These are phyloP conservation scores for Eremothecium cymbalariae DNA, from an alignment of 1,139 yeast species.

Conservation along the genomic window DNA sequence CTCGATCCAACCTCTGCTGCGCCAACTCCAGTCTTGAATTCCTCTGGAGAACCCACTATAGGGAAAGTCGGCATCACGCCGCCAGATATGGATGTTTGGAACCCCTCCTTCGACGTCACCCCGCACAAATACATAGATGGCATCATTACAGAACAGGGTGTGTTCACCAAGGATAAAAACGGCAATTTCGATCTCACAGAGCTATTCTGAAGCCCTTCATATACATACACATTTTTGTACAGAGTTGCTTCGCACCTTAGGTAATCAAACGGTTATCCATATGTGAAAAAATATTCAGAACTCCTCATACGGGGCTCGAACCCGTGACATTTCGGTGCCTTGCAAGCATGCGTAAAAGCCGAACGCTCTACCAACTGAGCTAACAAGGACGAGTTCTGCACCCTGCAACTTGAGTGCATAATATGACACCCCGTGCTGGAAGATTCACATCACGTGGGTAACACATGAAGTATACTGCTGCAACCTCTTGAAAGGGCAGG, in stretches of 20 bases:
- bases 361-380: constrained; percentile 32
- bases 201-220: too few species aligned
- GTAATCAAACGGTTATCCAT: neutral
- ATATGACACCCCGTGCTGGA: too few species aligned
- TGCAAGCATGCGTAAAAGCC: constrained; percentile 26
- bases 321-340: constrained; percentile 31
- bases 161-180: constrained; percentile 37
- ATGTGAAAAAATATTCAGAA: constrained; percentile 12
- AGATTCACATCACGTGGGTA: too few species aligned
- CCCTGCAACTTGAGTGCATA: too few species aligned
- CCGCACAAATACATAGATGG: constrained; percentile 77
- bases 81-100: constrained; percentile 81
- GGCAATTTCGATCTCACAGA: constrained; percentile 46
- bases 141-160: constrained; percentile 75
- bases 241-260: neutral
- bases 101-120: constrained; percentile 93
- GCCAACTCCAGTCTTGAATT: constrained; percentile 30
- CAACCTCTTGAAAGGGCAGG: too few species aligned
- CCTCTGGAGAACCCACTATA: constrained; percentile 35
- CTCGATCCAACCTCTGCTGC: constrained; percentile 31
- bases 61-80: constrained; percentile 79
- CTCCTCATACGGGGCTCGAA: constrained; percentile 31
- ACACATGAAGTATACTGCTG: too few species aligned
- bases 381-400: constrained; percentile 31
- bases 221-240: neutral